Evolutionary conservation across 768 basidiomycete species (phyloP).

Genomic region (Mycena indigotica): DNA sequence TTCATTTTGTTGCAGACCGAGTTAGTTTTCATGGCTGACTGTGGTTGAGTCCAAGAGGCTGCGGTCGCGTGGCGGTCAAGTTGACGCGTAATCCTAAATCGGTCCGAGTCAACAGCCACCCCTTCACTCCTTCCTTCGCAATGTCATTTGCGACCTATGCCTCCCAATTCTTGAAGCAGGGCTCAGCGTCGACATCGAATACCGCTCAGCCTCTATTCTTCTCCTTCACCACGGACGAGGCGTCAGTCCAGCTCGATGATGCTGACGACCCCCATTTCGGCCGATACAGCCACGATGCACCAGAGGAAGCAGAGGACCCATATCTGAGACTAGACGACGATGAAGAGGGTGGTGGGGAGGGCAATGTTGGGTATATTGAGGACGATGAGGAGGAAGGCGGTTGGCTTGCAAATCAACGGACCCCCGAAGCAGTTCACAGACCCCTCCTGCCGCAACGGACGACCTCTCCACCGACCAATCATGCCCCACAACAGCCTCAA

Average conservation of each 20-base stretch:
- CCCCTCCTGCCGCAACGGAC: no score
- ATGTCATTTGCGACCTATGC: slow-evolving; percentile 82
- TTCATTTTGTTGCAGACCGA: no score
- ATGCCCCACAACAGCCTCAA: slow-evolving; percentile 44
- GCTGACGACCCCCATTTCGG: slow-evolving; percentile 76
- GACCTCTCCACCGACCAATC: slow-evolving; percentile 50
- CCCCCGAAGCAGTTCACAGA: no score
- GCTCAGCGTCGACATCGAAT: slow-evolving; percentile 59
- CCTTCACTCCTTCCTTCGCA: slow-evolving; percentile 29
- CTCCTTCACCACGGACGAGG: slow-evolving; percentile 81
- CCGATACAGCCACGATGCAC: slow-evolving; percentile 37
- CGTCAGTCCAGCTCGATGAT: slow-evolving; percentile 68
- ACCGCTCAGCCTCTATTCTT: slow-evolving; percentile 76
- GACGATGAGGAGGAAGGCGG: slow-evolving; percentile 45
- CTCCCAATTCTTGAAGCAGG: slow-evolving; percentile 76
- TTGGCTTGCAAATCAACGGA: slow-evolving; percentile 71
- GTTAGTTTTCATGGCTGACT: no score
- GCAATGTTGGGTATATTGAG: slow-evolving; percentile 17
- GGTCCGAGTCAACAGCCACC: background rate
- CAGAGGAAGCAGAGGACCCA: slow-evolving; percentile 67
- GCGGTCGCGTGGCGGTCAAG: background rate
- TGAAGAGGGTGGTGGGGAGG: slow-evolving; percentile 44
- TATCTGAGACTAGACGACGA: slow-evolving; percentile 77
- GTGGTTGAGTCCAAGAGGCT: no score
- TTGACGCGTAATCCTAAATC: background rate